Evolutionary conservation across 2,329 filamentous ascomycete genomes (phyloP).

Genomic region (Aspergillus puulaauensis): DNA sequence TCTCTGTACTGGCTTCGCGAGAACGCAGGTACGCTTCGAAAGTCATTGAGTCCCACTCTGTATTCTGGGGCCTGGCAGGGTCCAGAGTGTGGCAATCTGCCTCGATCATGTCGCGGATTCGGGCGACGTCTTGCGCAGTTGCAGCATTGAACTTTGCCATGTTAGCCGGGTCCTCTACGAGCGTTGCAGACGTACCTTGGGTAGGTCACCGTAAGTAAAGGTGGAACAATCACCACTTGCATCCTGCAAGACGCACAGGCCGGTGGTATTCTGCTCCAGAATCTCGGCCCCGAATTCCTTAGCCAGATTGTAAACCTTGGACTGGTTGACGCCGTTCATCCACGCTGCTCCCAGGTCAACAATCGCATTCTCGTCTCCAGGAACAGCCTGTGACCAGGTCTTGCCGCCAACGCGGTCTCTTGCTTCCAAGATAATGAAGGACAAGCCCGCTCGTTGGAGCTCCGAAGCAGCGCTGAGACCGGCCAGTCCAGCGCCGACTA

Average conservation of each 20-base stretch:
- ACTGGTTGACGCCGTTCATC: slow-evolving; percentile 59
- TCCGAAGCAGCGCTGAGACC: slow-evolving; percentile 39
- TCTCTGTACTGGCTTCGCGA: slow-evolving; percentile 25
- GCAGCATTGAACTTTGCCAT: slow-evolving; percentile 20
- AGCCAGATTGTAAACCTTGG: slow-evolving; percentile 42
- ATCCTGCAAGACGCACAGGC: slow-evolving; percentile 46
- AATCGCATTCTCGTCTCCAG: slow-evolving; percentile 14
- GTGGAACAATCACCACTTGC: slow-evolving; percentile 28
- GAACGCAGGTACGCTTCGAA: slow-evolving; percentile 40
- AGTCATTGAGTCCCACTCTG: slow-evolving; percentile 37
- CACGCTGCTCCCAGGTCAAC: slow-evolving; percentile 59
- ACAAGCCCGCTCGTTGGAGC: slow-evolving; percentile 30
- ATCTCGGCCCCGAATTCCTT: slow-evolving; percentile 37
- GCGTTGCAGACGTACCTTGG: neutral
- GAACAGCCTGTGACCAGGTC: slow-evolving; percentile 29
- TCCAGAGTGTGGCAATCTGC: slow-evolving; percentile 39
- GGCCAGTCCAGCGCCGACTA: slow-evolving; percentile 42
- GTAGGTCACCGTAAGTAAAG: slow-evolving; percentile 20
- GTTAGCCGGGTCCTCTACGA: neutral
- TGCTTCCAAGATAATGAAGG: slow-evolving; percentile 41
- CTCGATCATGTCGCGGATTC: slow-evolving; percentile 39
- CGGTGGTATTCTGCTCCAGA: slow-evolving; percentile 50
- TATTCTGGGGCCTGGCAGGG: slow-evolving; percentile 20
- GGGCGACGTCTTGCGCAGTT: slow-evolving; percentile 26
- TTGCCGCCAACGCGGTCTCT: slow-evolving; percentile 47